Percentiles rank a stretch among this genome's conserved stretches.
Evolutionary conservation across 2,329 filamentous ascomycete genomes (phyloP).

Genomic region (Colletotrichum navitas): DNA sequence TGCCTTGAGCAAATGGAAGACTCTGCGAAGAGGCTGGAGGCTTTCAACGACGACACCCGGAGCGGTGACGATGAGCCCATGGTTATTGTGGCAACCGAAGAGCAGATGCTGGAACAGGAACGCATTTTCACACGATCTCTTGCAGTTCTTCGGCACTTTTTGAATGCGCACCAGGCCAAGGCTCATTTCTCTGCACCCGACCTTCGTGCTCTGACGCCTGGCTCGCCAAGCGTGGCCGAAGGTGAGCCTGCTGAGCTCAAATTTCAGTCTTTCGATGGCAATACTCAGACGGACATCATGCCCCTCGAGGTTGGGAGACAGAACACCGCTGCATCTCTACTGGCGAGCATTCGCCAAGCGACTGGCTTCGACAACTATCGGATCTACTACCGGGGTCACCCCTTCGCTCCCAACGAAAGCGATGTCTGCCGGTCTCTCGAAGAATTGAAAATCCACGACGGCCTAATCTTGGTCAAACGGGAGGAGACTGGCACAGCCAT

Average conservation of each 20-base stretch:
- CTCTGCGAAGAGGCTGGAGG: conserved; percentile 70
- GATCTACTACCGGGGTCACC: conserved; percentile 76
- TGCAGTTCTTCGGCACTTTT: conserved; percentile 75
- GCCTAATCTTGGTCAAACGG: conserved; percentile 75
- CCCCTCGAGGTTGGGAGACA: conserved; percentile 74
- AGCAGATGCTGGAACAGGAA: conserved; percentile 66
- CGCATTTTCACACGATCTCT: conserved; percentile 77
- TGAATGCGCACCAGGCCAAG: conserved; percentile 73
- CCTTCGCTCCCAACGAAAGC: conserved; percentile 71
- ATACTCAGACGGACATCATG: conserved; percentile 69
- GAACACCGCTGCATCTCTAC: conserved; percentile 78
- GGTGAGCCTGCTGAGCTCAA: conserved; percentile 76
- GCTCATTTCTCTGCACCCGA: conserved; percentile 71
- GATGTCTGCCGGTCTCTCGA: conserved; percentile 73
- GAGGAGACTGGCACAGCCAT: conserved; percentile 62
- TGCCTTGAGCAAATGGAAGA: conserved; percentile 78
- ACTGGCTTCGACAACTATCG: conserved; percentile 84
- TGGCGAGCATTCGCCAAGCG: conserved; percentile 73
- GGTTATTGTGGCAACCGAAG: conserved; percentile 62
- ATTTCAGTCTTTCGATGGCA: conserved; percentile 79
- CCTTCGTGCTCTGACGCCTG: conserved; percentile 64
- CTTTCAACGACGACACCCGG: conserved; percentile 56
- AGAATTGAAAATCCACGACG: conserved; percentile 75
- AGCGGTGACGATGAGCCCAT: conserved; percentile 66
- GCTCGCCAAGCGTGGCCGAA: conserved; percentile 64